Evolutionary conservation across 2,329 filamentous ascomycete species (phyloP), one percentile per base, ranked within the genome.

Genomic region (Fusarium anguioides): DNA sequence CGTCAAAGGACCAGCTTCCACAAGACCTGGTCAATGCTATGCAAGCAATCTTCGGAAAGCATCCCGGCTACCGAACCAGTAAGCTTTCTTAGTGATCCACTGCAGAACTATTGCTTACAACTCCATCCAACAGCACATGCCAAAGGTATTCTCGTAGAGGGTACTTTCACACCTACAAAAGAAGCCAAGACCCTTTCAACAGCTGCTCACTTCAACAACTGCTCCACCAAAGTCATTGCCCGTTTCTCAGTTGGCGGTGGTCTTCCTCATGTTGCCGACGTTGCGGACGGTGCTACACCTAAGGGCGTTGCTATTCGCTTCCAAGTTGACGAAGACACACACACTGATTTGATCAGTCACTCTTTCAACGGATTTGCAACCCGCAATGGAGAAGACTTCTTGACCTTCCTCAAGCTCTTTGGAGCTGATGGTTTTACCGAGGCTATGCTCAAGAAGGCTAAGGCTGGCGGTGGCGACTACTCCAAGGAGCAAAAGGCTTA

Each of bases 201-300:
- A 4, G 63, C 63, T 17, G 23, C 50, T 5, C 63, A 66, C 24
- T 66, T 66, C 46, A 58, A 57, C 37, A 52, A 42, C 1, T 4
- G 29, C 6, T 66, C 62, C 1, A 62, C 63, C 1, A 60, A 64
- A 3, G 63, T 62, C 0, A 27, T 57, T 5, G 63, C 63, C 4
- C 50, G 63, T 6, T 66, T 66, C 8, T 66, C 63, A 4, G 61
- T 66, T 2, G 63, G 63, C 1, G 63, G 63, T 6, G 63, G 63
- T 3, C 15, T 66, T 0, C 62, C 61, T 7, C 56, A 49, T 11
- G 36, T 66, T 5, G 26, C 50, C 2, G 61, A 66, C 9, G 36
- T 48, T 1, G 50, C 46, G 8, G 47, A 66, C 3, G 56, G 46
- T 6, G 62, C 63, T 18, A 66, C 63, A 3, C 63, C 62, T 17